phyloP scores from a whole-genome alignment of 2,329 filamentous ascomycete species.

The Fusarium drepaniforme region DNA sequence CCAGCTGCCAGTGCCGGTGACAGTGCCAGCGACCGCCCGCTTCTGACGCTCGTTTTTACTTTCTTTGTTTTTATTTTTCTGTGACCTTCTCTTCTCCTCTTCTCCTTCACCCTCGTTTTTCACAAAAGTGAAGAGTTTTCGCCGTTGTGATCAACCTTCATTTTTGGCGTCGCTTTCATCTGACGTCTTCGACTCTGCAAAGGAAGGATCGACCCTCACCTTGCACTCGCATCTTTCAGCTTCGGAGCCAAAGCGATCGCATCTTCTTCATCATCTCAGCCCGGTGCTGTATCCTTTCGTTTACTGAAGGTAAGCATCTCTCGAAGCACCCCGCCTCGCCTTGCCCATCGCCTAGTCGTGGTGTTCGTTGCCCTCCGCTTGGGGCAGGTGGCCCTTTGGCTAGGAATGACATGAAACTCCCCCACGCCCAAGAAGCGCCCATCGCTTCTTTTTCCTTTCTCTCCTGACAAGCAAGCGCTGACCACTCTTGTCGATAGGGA shows the following conservation, averaged over 20 bases:
- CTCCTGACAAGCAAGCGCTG: slow-evolving; percentile 9
- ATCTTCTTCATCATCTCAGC: background rate
- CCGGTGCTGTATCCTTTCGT: slow-evolving; percentile 2
- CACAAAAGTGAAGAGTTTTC: background rate
- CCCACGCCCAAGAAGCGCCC: background rate
- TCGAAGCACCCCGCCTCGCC: background rate
- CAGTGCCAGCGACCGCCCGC: slow-evolving; percentile 8
- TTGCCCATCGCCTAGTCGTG: background rate
- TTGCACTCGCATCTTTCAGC: background rate
- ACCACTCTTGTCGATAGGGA: slow-evolving; percentile 13
- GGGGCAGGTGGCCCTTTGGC: background rate
- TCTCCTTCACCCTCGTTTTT: background rate
- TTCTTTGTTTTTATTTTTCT: slow-evolving; percentile 1
- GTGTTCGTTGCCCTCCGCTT: background rate
- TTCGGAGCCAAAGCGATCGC: background rate
- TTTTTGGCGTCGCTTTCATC: background rate
- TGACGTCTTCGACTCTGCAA: background rate
- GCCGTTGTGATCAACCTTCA: background rate
- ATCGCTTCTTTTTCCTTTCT: background rate
- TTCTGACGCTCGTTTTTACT: background rate
- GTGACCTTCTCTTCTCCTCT: background rate
- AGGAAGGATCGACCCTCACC: slow-evolving; percentile 22
- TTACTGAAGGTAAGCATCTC: slow-evolving; percentile 22
- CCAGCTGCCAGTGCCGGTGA: slow-evolving; percentile 10
- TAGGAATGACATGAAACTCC: background rate